Evolutionary conservation across 768 basidiomycete species (phyloP).

Genomic region (Psilocybe cyanescens): DNA sequence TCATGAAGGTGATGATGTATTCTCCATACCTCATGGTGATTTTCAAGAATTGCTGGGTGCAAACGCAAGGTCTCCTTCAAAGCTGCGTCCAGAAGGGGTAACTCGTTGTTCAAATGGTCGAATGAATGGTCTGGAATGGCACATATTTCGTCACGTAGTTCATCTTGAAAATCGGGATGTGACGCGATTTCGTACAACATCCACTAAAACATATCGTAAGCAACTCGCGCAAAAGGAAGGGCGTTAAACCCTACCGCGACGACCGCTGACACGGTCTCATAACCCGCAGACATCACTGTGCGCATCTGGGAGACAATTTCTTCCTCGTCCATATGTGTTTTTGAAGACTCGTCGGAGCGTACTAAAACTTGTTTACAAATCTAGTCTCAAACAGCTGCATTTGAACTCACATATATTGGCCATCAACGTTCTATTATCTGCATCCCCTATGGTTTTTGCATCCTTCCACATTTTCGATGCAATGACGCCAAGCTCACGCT

Average conservation of each 20-base stretch:
- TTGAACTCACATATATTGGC: slow-evolving; percentile 51
- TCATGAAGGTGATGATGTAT: not conserved
- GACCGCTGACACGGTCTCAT: slow-evolving; percentile 52
- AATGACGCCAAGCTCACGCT: slow-evolving; percentile 55
- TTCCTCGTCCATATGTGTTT: slow-evolving; percentile 44
- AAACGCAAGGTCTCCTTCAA: slow-evolving; percentile 65
- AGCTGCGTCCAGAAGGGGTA: slow-evolving; percentile 62
- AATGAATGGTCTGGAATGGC: slow-evolving; percentile 50
- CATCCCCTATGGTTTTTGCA: slow-evolving; percentile 48
- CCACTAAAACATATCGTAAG: slow-evolving; percentile 48
- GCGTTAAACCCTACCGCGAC: slow-evolving; percentile 36
- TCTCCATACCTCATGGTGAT: slow-evolving; percentile 58
- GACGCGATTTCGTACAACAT: slow-evolving; percentile 63
- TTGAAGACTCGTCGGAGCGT: slow-evolving; percentile 42
- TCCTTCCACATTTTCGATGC: slow-evolving; percentile 58
- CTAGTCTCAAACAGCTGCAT: not conserved
- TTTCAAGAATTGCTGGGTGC: slow-evolving; percentile 65
- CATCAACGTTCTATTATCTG: slow-evolving; percentile 51
- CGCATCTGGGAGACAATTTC: slow-evolving; percentile 64
- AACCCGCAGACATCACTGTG: slow-evolving; percentile 65
- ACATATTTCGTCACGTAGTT: slow-evolving; percentile 58
- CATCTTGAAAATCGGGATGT: slow-evolving; percentile 52
- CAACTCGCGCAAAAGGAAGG: slow-evolving; percentile 10
- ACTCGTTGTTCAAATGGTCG: slow-evolving; percentile 51
- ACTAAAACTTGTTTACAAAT: slow-evolving; percentile 34